Conservation (phyloP, 306 rosid species). For the Hippophae gyantsensis region DNA sequence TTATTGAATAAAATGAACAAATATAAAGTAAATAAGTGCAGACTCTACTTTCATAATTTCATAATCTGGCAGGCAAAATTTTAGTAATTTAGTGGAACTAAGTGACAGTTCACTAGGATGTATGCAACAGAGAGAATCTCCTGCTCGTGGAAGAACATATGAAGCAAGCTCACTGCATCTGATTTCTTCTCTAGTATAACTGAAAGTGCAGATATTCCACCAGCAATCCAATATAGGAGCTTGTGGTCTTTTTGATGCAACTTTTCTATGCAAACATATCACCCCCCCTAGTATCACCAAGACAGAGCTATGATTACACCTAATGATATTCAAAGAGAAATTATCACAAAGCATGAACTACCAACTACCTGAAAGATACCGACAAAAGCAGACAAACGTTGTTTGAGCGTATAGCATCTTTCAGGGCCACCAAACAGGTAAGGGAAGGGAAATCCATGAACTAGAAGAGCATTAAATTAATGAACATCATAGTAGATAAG, state of each 20-base stretch:
- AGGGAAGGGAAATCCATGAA: slow-evolving; percentile 36
- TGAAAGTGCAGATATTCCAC: slow-evolving; percentile 75
- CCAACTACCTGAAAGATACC: slow-evolving; percentile 75
- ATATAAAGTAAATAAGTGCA: no score
- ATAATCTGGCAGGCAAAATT: no score
- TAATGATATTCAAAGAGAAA: slow-evolving; percentile 10
- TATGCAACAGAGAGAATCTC: slow-evolving; percentile 83
- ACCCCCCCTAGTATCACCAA: slow-evolving; percentile 54
- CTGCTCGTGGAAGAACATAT: slow-evolving; percentile 95
- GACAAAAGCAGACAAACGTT: slow-evolving; percentile 80
- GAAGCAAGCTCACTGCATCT: slow-evolving; percentile 94
- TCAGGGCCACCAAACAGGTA: slow-evolving; percentile 67
- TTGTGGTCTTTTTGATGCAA: slow-evolving; percentile 79
- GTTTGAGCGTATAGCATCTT: slow-evolving; percentile 76
- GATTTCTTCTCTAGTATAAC: slow-evolving; percentile 82
- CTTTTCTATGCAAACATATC: slow-evolving; percentile 79
- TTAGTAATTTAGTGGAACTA: slow-evolving; percentile 37
- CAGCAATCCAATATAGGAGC: slow-evolving; percentile 85
- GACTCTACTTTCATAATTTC: no score
- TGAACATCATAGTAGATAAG: no score
- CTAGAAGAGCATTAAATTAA: no score
- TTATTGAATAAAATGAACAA: no score
- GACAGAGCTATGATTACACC: slow-evolving; percentile 17
- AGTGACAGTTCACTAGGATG: slow-evolving; percentile 82
- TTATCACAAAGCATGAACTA: slow-evolving; percentile 9